Conservation (phyloP, 805 yeast species). For the Groenewaldozyma tartarivorans region DNA sequence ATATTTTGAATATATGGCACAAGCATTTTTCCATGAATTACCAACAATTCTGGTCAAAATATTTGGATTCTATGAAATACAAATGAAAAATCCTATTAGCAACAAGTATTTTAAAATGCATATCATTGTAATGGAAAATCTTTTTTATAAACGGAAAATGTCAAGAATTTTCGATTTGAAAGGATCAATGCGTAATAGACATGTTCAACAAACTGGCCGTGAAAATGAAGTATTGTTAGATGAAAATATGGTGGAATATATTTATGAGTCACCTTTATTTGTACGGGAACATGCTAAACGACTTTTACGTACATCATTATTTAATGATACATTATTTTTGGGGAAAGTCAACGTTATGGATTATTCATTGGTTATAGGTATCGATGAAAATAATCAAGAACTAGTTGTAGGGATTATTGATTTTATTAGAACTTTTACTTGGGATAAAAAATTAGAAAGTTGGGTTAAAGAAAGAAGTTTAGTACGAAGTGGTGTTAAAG, state of each 20-base stretch:
- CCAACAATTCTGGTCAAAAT: constrained; percentile 93
- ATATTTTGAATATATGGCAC: constrained; percentile 91
- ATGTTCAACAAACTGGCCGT: constrained; percentile 91
- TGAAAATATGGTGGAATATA: constrained; percentile 97
- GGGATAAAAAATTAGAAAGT: constrained; percentile 97
- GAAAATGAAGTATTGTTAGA: constrained; percentile 91
- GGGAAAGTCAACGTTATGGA: constrained; percentile 99
- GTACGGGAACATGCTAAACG: constrained; percentile 88
- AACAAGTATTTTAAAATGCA: constrained; percentile 79
- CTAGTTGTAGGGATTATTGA: constrained; percentile 90
- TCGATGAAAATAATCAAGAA: constrained; percentile 51
- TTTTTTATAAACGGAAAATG: constrained; percentile 75
- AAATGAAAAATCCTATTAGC: constrained; percentile 67
- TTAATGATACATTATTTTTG: constrained; percentile 89
- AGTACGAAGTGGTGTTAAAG: constrained; percentile 78
- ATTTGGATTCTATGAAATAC: constrained; percentile 92
- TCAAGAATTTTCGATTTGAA: constrained; percentile 87
- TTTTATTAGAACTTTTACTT: constrained; percentile 89
- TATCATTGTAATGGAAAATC: constrained; percentile 89
- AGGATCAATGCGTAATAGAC: constrained; percentile 96
- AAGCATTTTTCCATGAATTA: constrained; percentile 86
- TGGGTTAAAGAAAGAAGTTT: constrained; percentile 96
- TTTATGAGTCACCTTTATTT: constrained; percentile 91
- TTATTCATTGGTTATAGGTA: constrained; percentile 89
- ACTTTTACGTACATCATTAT: constrained; percentile 73